Evolutionary conservation across 805 yeast species (phyloP).

Genomic region (Isabelozyma gotoi): DNA sequence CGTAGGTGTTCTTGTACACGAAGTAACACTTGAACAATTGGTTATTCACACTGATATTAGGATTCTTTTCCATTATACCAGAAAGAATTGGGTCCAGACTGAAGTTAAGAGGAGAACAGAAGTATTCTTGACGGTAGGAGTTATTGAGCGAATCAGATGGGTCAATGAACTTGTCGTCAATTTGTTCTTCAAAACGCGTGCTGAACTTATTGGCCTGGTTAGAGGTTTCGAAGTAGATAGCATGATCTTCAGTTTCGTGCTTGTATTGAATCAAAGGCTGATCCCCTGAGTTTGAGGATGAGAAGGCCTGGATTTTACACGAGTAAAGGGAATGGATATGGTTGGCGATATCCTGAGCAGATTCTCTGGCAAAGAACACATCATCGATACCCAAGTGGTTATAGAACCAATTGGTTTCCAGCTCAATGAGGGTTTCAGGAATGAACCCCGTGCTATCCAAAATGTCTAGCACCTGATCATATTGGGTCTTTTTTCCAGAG

Average conservation of each 20-base stretch:
- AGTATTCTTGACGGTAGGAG: conserved; percentile 71
- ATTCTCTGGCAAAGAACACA: conserved; percentile 84
- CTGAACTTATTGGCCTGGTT: conserved; percentile 29
- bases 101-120: conserved; percentile 61
- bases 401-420: conserved; percentile 89
- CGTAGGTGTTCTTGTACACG: conserved; percentile 65
- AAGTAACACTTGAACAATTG: conserved; percentile 71
- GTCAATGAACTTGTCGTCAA: conserved; percentile 81
- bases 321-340: conserved; percentile 89
- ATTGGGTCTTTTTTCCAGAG: conserved; percentile 77
- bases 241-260: conserved; percentile 80
- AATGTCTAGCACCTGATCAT: conserved; percentile 76
- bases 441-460: conserved; percentile 84
- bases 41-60: conserved; percentile 28
- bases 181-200: conserved; percentile 63
- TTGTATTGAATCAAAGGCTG: conserved; percentile 70
- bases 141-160: conserved; percentile 38
- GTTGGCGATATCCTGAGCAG: conserved; percentile 74
- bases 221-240: conserved; percentile 84
- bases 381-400: conserved; percentile 86
- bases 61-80: conserved; percentile 35
- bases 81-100: conserved; percentile 45
- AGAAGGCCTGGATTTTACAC: conserved; percentile 83
- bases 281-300: conserved; percentile 13
- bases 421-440: conserved; percentile 82